Evolutionary conservation across 306 rosid species (phyloP).

Genomic region (Mimosa bimucronata): DNA sequence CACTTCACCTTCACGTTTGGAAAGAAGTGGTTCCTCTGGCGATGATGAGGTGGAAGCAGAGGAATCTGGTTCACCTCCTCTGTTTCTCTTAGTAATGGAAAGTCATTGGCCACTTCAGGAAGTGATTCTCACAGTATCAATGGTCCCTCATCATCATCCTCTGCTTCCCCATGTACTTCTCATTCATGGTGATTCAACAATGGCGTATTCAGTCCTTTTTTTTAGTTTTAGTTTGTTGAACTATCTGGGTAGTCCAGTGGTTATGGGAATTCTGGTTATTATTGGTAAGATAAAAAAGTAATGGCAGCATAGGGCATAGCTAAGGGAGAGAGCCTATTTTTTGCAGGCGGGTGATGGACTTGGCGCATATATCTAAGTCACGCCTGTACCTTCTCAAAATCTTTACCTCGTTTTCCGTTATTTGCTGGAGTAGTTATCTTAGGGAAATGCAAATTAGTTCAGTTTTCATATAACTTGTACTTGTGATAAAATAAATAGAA

Average conservation of each 20-base stretch:
- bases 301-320: background rate
- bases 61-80: slow-evolving; percentile 62
- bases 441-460: slow-evolving; percentile 33
- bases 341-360: slow-evolving; percentile 55
- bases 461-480: slow-evolving; percentile 37
- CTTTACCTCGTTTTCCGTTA: slow-evolving; percentile 20
- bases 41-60: slow-evolving; percentile 47
- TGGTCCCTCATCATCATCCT: slow-evolving; percentile 71
- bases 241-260: slow-evolving; percentile 24
- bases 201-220: slow-evolving; percentile 20
- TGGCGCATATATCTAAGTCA: slow-evolving; percentile 57
- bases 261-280: slow-evolving; percentile 17
- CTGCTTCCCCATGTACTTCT: slow-evolving; percentile 77
- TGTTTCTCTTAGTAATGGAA: slow-evolving; percentile 70
- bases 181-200: slow-evolving; percentile 77
- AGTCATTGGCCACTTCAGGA: slow-evolving; percentile 62
- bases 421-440: slow-evolving; percentile 19
- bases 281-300: background rate
- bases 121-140: slow-evolving; percentile 71
- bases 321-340: slow-evolving; percentile 41
- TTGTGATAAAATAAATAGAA: too few relatives aligned
- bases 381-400: slow-evolving; percentile 36
- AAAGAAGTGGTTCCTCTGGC: slow-evolving; percentile 54
- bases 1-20: slow-evolving; percentile 75
- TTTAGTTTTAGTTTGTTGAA: background rate